Evolutionary conservation across 176 grass and related monocot genomes (phyloP).

Genomic region (Aegilops longissima): DNA sequence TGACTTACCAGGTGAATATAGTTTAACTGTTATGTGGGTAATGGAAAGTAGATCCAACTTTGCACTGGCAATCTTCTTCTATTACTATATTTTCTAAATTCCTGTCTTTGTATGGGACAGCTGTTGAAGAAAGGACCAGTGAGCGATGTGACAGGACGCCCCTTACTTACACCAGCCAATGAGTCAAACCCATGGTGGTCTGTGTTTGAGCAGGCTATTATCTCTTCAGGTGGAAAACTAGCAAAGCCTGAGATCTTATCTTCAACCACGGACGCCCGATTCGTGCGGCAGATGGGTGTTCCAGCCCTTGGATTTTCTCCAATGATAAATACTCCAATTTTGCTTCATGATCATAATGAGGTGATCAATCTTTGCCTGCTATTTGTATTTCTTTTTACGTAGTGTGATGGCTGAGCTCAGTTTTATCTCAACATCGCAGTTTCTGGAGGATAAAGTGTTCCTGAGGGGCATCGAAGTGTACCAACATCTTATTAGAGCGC

Average conservation of each 20-base stretch:
- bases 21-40: background rate
- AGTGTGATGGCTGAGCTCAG: background rate
- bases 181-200: conserved; percentile 89
- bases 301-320: conserved; percentile 90
- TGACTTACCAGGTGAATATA: conserved; percentile 67
- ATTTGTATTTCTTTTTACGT: background rate
- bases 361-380: conserved; percentile 14
- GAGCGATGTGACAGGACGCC: conserved; percentile 45
- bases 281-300: conserved; percentile 77
- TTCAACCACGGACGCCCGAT: conserved; percentile 80
- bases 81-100: background rate
- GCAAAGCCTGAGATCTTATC: conserved; percentile 81
- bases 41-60: background rate
- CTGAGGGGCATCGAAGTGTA: conserved; percentile 87
- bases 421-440: conserved; percentile 37
- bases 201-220: conserved; percentile 64
- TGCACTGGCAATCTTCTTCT: background rate
- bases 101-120: conserved; percentile 28
- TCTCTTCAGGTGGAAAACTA: conserved; percentile 64
- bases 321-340: conserved; percentile 77
- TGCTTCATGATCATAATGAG: conserved; percentile 94
- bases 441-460: conserved; percentile 83
- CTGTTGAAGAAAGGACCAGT: conserved; percentile 54
- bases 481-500: conserved; percentile 66
- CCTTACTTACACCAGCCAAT: conserved; percentile 58